Evolutionary conservation across 305 asterid genomes (phyloP).

Genomic region (Andrographis paniculata): DNA sequence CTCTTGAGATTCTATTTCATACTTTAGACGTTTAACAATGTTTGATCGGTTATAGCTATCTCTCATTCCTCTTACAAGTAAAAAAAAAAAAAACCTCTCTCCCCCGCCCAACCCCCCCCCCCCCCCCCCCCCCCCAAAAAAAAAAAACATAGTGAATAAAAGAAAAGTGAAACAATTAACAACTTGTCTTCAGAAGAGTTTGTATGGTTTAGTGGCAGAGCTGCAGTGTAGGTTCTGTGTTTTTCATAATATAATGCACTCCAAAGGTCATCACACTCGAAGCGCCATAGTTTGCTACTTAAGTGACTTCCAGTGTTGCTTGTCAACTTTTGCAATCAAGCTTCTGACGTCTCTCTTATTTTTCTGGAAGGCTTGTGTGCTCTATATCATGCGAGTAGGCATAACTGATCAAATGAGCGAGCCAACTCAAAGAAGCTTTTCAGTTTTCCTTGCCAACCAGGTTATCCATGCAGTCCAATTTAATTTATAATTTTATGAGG

Average conservation of each 20-base stretch:
- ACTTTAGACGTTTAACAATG: too few species aligned
- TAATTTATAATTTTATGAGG: conserved; percentile 13
- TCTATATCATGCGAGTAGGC: conserved; percentile 86
- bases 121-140: too few species aligned
- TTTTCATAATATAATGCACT: too few species aligned
- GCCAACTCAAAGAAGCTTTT: conserved; percentile 90
- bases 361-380: conserved; percentile 88
- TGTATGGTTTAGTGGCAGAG: conserved; percentile 1
- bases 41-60: too few species aligned
- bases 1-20: too few species aligned
- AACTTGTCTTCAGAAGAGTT: background rate
- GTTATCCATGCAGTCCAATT: conserved; percentile 34
- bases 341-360: conserved; percentile 30
- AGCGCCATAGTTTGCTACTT: too few species aligned
- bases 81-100: too few species aligned
- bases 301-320: conserved; percentile 16
- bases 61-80: too few species aligned
- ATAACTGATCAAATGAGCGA: conserved; percentile 96
- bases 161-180: background rate
- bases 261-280: too few species aligned
- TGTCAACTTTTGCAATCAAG: conserved; percentile 20
- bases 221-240: background rate
- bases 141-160: background rate
- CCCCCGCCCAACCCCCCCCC: too few species aligned
- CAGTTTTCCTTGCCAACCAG: conserved; percentile 83